Percentiles rank a stretch among this genome's conserved stretches.
Conservation (phyloP, 495 filamentous ascomycete genomes). For the Staphylotrichum longicolle region DNA sequence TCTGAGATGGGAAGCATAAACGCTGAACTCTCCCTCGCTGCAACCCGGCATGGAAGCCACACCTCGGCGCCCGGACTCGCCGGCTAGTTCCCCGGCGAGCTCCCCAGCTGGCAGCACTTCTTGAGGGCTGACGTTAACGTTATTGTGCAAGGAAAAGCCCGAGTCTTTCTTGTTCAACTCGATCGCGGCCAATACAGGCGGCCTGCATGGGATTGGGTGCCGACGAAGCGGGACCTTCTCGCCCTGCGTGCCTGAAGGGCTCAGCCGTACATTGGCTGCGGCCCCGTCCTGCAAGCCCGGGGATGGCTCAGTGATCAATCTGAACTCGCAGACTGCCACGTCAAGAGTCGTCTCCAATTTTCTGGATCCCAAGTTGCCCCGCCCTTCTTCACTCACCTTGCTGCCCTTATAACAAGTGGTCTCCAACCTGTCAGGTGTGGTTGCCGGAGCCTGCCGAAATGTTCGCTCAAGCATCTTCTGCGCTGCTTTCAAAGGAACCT, state of each 20-base stretch:
- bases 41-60: conserved; percentile 3
- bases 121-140: not conserved
- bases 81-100: not conserved
- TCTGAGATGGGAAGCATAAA: not conserved
- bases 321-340: conserved; percentile 21
- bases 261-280: conserved; percentile 11
- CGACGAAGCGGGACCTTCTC: not conserved
- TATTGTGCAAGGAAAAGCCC: not conserved
- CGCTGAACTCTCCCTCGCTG: not conserved
- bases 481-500: not conserved
- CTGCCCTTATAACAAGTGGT: not conserved
- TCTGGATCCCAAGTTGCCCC: conserved; percentile 5
- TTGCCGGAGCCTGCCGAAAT: not conserved
- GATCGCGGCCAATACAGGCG: not conserved
- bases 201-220: conserved; percentile 1
- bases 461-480: not conserved
- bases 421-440: not conserved
- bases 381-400: not conserved
- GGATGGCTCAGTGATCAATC: conserved; percentile 4
- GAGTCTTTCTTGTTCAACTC: not conserved
- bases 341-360: conserved; percentile 14
- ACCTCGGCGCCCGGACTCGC: not conserved
- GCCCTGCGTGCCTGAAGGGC: conserved; percentile 3
- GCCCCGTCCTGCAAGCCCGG: not conserved
- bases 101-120: not conserved